A percentile compares a stretch with the other conserved stretches of the same genome.
Evolutionary conservation across 176 grass and related monocot genomes (phyloP).

Genomic region (Rhynchospora breviuscula): DNA sequence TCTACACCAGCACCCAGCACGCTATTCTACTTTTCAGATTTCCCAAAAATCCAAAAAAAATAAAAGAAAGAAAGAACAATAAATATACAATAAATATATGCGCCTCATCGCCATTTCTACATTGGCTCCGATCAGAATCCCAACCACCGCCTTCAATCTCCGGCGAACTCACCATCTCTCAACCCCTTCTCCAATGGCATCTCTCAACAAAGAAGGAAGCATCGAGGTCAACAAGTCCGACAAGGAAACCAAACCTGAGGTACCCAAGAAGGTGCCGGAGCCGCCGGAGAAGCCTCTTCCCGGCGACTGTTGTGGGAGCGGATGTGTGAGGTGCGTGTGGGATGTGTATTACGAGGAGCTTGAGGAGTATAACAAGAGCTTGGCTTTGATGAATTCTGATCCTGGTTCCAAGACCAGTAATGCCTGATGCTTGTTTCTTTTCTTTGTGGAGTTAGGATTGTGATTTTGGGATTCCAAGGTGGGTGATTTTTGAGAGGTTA

Average conservation of each 20-base stretch:
- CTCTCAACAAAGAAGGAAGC: slow-evolving; percentile 1
- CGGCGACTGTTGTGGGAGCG: slow-evolving; percentile 92
- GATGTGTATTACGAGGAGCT: slow-evolving; percentile 88
- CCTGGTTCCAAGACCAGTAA: slow-evolving; percentile 24
- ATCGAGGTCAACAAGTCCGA: slow-evolving; percentile 22
- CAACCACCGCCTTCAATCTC: slow-evolving; percentile 11
- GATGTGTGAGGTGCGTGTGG: slow-evolving; percentile 91
- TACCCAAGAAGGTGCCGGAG: neutral
- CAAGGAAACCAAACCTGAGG: neutral
- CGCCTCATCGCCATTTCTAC: slow-evolving; percentile 23
- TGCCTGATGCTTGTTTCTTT: neutral
- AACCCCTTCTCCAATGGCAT: slow-evolving; percentile 36
- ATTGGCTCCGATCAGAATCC: slow-evolving; percentile 37
- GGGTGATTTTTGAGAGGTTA: neutral
- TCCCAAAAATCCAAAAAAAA: neutral
- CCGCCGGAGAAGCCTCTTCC: slow-evolving; percentile 94
- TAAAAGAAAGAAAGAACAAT: neutral
- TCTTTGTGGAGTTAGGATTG: neutral
- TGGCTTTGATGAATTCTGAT: slow-evolving; percentile 19
- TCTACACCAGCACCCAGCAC: neutral
- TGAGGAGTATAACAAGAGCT: slow-evolving; percentile 59
- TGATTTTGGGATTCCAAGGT: neutral
- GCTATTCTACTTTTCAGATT: neutral
- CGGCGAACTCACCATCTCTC: slow-evolving; percentile 19
- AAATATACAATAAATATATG: neutral